phyloP scores from a whole-genome alignment of 2,329 filamentous ascomycete genomes.

The Cladosporium phlei region DNA sequence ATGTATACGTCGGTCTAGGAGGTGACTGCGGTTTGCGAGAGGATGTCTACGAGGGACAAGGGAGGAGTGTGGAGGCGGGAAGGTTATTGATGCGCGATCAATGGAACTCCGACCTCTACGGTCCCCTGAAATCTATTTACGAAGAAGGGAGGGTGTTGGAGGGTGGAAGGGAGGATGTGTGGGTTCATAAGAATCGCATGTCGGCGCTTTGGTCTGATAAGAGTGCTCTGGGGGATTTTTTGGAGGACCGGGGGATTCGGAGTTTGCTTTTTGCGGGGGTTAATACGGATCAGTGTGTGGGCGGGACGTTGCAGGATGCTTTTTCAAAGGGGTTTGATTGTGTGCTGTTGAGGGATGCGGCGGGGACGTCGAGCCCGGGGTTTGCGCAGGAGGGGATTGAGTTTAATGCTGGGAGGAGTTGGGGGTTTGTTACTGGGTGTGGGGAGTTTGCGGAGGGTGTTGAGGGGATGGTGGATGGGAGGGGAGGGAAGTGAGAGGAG shows the following conservation, averaged over 20 bases:
- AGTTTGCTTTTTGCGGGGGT: conserved; percentile 56
- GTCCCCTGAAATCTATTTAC: conserved; percentile 40
- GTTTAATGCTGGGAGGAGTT: conserved; percentile 33
- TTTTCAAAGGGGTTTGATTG: conserved; percentile 54
- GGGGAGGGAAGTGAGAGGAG: no score
- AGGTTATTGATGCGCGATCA: conserved; percentile 48
- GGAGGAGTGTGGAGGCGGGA: conserved; percentile 40
- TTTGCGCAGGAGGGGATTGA: conserved; percentile 34
- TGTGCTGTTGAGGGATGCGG: conserved; percentile 52
- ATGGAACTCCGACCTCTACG: conserved; percentile 54
- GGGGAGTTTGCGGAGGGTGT: conserved; percentile 28
- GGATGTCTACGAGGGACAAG: conserved; percentile 39
- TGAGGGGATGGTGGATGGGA: conserved; percentile 4
- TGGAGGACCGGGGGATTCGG: conserved; percentile 38
- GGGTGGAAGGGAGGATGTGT: conserved; percentile 40
- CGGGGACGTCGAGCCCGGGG: conserved; percentile 46
- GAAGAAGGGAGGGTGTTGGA: conserved; percentile 25
- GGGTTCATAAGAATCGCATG: conserved; percentile 55
- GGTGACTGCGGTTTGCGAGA: conserved; percentile 26
- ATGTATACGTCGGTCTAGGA: conserved; percentile 31
- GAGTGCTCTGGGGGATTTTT: conserved; percentile 41
- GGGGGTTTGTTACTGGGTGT: conserved; percentile 30
- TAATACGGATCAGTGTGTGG: conserved; percentile 59
- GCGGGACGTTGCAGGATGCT: conserved; percentile 52
- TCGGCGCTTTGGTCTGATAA: conserved; percentile 51